phyloP scores from a whole-genome alignment of 768 basidiomycete genomes.

The Suillus clintonianus region DNA sequence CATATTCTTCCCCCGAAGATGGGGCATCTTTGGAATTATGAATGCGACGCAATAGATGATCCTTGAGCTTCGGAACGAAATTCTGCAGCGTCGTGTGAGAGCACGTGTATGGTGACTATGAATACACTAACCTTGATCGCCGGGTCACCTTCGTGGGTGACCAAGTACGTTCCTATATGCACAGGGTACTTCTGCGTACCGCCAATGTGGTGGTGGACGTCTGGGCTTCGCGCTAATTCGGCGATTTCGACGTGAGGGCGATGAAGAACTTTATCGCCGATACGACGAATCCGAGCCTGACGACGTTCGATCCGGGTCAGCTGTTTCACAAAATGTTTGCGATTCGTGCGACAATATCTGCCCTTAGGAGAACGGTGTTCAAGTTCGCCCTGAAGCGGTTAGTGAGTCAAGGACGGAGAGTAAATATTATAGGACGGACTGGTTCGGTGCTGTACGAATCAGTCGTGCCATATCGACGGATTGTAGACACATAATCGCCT shows the following conservation, averaged over 20 bases:
- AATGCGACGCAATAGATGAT: not conserved
- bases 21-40: not conserved
- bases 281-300: slow-evolving; percentile 5
- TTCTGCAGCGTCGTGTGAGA: not conserved
- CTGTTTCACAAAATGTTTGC: slow-evolving; percentile 5
- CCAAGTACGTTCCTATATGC: slow-evolving; percentile 2
- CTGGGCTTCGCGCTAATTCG: not conserved
- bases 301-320: slow-evolving; percentile 5
- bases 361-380: slow-evolving; percentile 23
- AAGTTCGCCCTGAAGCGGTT: slow-evolving; percentile 34
- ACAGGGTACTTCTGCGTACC: not conserved
- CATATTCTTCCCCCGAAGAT: not conserved
- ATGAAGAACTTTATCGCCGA: not conserved
- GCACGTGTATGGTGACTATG: too few relatives aligned
- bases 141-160: slow-evolving; percentile 23
- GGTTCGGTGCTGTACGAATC: too few relatives aligned
- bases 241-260: too few relatives aligned
- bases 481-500: too few relatives aligned
- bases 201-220: slow-evolving; percentile 22
- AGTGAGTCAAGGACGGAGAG: too few relatives aligned
- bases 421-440: too few relatives aligned
- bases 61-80: not conserved
- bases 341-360: not conserved
- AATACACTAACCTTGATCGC: too few relatives aligned
- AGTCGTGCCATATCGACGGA: too few relatives aligned